Percentiles rank a stretch among this genome's conserved stretches.
These are phyloP conservation scores for Orbilia oligospora DNA, from an alignment of 2,329 filamentous ascomycete species.

Conservation along the genomic window DNA sequence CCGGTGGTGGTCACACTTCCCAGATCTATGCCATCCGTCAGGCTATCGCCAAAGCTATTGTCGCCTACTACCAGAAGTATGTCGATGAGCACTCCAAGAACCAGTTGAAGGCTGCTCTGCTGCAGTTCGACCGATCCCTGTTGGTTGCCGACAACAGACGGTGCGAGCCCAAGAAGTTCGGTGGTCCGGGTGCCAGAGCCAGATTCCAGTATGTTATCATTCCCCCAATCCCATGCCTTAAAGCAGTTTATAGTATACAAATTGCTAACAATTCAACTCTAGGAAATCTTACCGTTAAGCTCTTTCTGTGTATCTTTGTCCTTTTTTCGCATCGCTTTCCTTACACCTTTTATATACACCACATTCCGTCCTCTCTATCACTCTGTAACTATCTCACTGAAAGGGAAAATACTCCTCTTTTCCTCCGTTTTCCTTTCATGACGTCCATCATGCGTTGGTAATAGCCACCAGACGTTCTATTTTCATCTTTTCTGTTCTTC, in stretches of 20 bases:
- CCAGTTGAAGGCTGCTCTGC: slow-evolving; percentile 96
- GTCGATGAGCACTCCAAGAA: slow-evolving; percentile 99
- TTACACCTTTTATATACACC: slow-evolving; percentile 57
- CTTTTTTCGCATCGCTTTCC: slow-evolving; percentile 35
- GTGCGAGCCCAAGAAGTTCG: slow-evolving; percentile 99
- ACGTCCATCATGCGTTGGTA: slow-evolving; percentile 40
- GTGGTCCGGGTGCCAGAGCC: slow-evolving; percentile 91
- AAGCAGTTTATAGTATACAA: neutral
- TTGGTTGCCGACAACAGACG: slow-evolving; percentile 99
- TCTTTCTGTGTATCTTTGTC: slow-evolving; percentile 45
- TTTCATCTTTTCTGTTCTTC: slow-evolving; percentile 47
- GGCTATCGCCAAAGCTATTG: slow-evolving; percentile 97
- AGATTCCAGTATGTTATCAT: slow-evolving; percentile 79
- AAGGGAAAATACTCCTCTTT: slow-evolving; percentile 29
- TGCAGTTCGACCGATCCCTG: slow-evolving; percentile 95
- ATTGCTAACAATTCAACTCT: slow-evolving; percentile 21
- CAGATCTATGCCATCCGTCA: slow-evolving; percentile 99
- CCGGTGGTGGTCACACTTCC: slow-evolving; percentile 96
- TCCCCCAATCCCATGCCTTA: neutral
- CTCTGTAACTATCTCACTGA: slow-evolving; percentile 58
- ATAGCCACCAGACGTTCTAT: slow-evolving; percentile 38
- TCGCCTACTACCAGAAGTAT: slow-evolving; percentile 99
- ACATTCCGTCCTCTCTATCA: slow-evolving; percentile 33
- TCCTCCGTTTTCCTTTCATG: slow-evolving; percentile 41
- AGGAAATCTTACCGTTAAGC: slow-evolving; percentile 62